Evolutionary conservation across 768 basidiomycete species (phyloP), one percentile per base, ranked within the genome.

Genomic region (Mycena amicta): DNA sequence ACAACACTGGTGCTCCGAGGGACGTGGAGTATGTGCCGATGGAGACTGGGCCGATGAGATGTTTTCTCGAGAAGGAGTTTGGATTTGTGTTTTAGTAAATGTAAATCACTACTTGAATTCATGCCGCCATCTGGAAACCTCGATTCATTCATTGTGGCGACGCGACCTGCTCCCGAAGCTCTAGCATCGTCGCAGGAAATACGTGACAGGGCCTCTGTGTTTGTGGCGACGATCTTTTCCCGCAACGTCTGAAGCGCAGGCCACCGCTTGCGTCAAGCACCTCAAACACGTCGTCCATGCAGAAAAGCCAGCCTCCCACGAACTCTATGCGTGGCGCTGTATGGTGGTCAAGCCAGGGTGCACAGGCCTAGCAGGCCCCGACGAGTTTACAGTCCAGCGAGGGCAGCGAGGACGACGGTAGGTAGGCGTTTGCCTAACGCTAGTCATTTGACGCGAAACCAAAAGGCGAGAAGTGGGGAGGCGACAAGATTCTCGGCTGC

Each of bases 251-350:
- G 74, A 78, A 3, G 75, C 76, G 4, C 82, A 83, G 53, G 90
- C 85, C 2, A 76, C 73, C 50, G 70, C 73, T 25, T 77, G 77
- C 37, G 71, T 83, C 39, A 74, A 79, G 29, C 79, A 89, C 61
- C 70, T 88, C 40, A 81, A 80, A 59, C 70, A 83, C 55, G 80
- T 87, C 40, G 70, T 85, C 1, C 89, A 91, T 65, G 78, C 75
- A 4, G 61, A 76, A 31, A 83, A 80, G 40, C 83, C 81, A 12
- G 87, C 88, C 0, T 77, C 85, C 12, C 88, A 92, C 62, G 86
- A 90, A 67, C 89, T 94, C 43, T 76, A 80, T 37, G 93, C 90
- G 4, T 94, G 88, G 87, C 77, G 93, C 30, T 87, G 84, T 65
- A 90, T 95, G 87, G 79, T 79, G 0, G 72, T 89, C 54, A 90